Evolutionary conservation across 1,284 basidiomycete genomes (phyloP).

Genomic region (Pseudozyma sp.): DNA sequence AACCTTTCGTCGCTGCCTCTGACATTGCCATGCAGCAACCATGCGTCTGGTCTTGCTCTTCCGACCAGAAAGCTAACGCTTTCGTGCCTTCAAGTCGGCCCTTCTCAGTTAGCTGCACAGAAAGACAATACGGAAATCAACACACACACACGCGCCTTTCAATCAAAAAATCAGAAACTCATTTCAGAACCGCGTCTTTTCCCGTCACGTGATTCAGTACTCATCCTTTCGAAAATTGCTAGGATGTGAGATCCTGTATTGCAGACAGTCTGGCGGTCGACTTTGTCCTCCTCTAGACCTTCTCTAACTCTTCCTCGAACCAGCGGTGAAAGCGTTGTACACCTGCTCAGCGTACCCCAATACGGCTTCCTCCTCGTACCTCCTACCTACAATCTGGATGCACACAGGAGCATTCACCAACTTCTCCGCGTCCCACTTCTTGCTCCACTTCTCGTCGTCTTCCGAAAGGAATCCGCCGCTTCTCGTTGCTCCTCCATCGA

Average conservation of each 20-base stretch:
- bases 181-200: constrained; percentile 7
- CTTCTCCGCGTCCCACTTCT: constrained; percentile 65
- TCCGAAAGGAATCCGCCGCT: constrained; percentile 60
- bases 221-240: too few species aligned
- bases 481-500: constrained; percentile 72
- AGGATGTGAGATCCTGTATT: neutral
- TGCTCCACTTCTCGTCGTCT: constrained; percentile 57
- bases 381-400: constrained; percentile 78
- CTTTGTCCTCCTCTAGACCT: neutral
- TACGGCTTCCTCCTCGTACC: constrained; percentile 80
- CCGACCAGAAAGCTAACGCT: too few species aligned
- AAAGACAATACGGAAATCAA: constrained; percentile 13
- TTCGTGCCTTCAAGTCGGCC: neutral
- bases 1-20: too few species aligned
- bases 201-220: constrained; percentile 13
- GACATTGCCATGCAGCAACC: too few species aligned
- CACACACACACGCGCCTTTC: constrained; percentile 19
- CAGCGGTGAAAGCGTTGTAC: constrained; percentile 24
- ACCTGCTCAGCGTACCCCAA: constrained; percentile 69
- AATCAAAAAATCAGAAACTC: neutral
- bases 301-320: constrained; percentile 5
- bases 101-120: neutral
- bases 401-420: constrained; percentile 76
- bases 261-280: neutral
- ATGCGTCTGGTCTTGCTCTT: too few species aligned